Conservation (phyloP, 108 stramenopile species). For the Nitzschia inconspicua region DNA sequence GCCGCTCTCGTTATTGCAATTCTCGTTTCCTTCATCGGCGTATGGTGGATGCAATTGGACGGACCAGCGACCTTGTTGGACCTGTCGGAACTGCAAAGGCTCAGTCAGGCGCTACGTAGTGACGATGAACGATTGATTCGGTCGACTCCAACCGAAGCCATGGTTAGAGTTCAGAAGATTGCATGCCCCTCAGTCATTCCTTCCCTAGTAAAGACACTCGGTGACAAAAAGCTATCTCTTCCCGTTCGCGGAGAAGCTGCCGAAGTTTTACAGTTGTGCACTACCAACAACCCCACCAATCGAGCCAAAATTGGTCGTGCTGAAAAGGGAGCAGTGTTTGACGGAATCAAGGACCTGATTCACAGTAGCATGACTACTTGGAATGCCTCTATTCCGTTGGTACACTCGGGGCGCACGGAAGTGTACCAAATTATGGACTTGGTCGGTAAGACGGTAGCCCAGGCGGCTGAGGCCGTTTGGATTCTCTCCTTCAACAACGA, state of each 20-base stretch:
- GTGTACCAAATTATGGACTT: neutral
- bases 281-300: conserved; percentile 6
- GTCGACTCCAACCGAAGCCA: neutral
- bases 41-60: too few species aligned
- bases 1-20: too few species aligned
- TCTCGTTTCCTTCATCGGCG: too few species aligned
- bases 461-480: conserved; percentile 11
- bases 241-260: neutral
- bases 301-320: neutral
- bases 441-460: neutral
- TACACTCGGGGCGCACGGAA: too few species aligned
- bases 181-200: neutral
- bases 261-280: conserved; percentile 2
- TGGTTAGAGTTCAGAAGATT: neutral
- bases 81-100: neutral
- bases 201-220: neutral
- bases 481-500: conserved; percentile 7
- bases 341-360: neutral
- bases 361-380: neutral
- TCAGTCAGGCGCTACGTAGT: neutral
- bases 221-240: neutral
- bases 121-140: neutral
- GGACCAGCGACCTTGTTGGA: too few species aligned
- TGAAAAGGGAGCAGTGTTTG: neutral
- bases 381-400: neutral